Percentiles rank a stretch among this genome's conserved stretches.
Evolutionary conservation across 2,329 filamentous ascomycete species (phyloP).

Genomic region (Aspergillus costaricaensis): DNA sequence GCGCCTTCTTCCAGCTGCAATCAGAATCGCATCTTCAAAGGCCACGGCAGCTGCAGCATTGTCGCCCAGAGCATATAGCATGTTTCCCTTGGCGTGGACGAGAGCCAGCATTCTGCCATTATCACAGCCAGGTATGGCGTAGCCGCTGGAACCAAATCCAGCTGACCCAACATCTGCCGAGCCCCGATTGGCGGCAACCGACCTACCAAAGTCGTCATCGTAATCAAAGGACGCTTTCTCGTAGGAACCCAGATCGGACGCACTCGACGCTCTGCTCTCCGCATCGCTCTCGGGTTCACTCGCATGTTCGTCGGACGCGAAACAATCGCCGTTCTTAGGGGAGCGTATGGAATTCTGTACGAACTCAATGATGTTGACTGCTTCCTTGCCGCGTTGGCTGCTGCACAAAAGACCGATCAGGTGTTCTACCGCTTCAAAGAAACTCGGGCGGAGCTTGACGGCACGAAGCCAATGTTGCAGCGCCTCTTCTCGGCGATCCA

Average conservation of each 20-base stretch:
- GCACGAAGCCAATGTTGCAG: slow-evolving; percentile 82
- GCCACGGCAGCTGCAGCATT: slow-evolving; percentile 77
- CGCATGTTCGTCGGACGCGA: slow-evolving; percentile 54
- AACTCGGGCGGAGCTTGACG: slow-evolving; percentile 79
- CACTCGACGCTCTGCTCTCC: slow-evolving; percentile 54
- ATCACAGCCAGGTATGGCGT: slow-evolving; percentile 78
- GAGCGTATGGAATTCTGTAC: slow-evolving; percentile 73
- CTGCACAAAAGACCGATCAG: slow-evolving; percentile 83
- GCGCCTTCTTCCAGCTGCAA: slow-evolving; percentile 73
- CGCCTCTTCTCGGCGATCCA: slow-evolving; percentile 80
- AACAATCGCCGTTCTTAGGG: slow-evolving; percentile 49
- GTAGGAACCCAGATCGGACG: slow-evolving; percentile 55
- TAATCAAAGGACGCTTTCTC: slow-evolving; percentile 61
- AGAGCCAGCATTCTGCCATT: slow-evolving; percentile 93
- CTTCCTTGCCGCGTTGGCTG: slow-evolving; percentile 78
- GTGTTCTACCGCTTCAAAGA: slow-evolving; percentile 94
- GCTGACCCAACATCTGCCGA: slow-evolving; percentile 37
- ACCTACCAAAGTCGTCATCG: slow-evolving; percentile 46
- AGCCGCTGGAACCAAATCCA: slow-evolving; percentile 77
- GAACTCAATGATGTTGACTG: slow-evolving; percentile 81
- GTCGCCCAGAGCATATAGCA: slow-evolving; percentile 88
- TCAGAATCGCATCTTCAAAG: slow-evolving; percentile 92
- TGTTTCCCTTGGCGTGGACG: slow-evolving; percentile 96
- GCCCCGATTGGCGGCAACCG: slow-evolving; percentile 26
- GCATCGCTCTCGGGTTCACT: slow-evolving; percentile 64